Evolutionary conservation across 495 filamentous ascomycete species (phyloP), one percentile per base, ranked within the genome.

Genomic region (Darksidea phi): DNA sequence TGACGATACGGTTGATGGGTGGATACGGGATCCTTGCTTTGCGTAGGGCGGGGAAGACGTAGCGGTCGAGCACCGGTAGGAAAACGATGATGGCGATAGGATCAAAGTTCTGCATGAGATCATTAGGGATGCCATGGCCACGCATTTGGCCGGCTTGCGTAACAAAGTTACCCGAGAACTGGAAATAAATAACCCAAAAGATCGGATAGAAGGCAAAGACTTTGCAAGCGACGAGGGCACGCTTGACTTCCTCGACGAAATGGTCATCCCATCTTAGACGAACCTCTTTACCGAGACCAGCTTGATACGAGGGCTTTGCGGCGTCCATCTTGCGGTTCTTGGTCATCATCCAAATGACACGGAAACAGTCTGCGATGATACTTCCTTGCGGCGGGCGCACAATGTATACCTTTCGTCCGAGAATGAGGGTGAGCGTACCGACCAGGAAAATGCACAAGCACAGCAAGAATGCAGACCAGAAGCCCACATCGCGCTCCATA

Each of bases 101-200:
- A 71, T 91, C 88, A 71, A 91, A 84, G 78, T 89, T 91, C 66
- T 75, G 74, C 74, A 91, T 87, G 61, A 90, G 76, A 63, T 92
- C 88, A 77, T 92, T 92, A 55, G 81, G 81, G 52, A 83, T 78
- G 20, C 81, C 80, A 60, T 84, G 80, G 13, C 76, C 75, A 0
- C 73, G 17, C 81, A 84, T 84, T 66, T 79, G 73, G 34, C 74
- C 79, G 43, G 80, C 80, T 56, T 71, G 82, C 12, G 81, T 78
- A 62, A 84, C 76, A 61, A 86, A 80, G 73, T 85, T 86, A 67
- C 64, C 55, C 3, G 49, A 53, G 28, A 67, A 64, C 18, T 69
- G 67, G 13, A 43, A 46, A 37, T 62, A 68, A 13, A 63, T 55
- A 25, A 70, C 61, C 65, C 66, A 86, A 72, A 80, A 84, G 65